These are phyloP conservation scores for Beauveria sp. DNA, from an alignment of 2,329 filamentous ascomycete species.

Conservation along the genomic window DNA sequence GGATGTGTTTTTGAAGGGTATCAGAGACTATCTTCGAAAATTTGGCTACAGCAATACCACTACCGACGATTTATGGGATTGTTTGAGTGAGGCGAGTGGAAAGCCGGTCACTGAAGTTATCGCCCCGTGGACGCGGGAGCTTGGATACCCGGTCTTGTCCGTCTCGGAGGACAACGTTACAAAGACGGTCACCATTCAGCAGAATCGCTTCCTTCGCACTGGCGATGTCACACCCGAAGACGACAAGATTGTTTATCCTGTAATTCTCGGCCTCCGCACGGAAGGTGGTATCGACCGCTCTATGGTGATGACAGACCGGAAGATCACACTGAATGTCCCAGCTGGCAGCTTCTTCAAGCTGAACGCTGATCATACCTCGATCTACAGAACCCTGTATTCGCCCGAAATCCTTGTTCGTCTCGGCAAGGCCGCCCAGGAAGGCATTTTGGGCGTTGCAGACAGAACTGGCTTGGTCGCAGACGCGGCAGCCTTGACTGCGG, in stretches of 20 bases:
- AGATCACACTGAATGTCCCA: slow-evolving; percentile 68
- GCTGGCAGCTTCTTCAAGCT: slow-evolving; percentile 89
- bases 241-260: slow-evolving; percentile 78
- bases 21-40: slow-evolving; percentile 85
- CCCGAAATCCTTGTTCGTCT: slow-evolving; percentile 80
- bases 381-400: slow-evolving; percentile 85
- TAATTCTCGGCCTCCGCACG: slow-evolving; percentile 79
- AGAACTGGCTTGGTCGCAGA: slow-evolving; percentile 92
- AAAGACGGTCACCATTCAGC: slow-evolving; percentile 75
- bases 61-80: slow-evolving; percentile 84
- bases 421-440: slow-evolving; percentile 67
- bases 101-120: slow-evolving; percentile 87
- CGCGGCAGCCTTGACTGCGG: slow-evolving; percentile 79
- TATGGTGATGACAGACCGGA: slow-evolving; percentile 39
- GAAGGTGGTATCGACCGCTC: slow-evolving; percentile 67
- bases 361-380: slow-evolving; percentile 86
- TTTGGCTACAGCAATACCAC: slow-evolving; percentile 94
- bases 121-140: slow-evolving; percentile 94
- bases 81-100: slow-evolving; percentile 78
- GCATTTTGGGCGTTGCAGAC: slow-evolving; percentile 75
- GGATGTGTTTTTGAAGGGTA: slow-evolving; percentile 85
- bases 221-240: slow-evolving; percentile 91
- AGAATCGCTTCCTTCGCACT: slow-evolving; percentile 90
- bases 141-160: slow-evolving; percentile 84
- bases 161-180: slow-evolving; percentile 54